Percentiles rank a stretch among this genome's conserved stretches.
Conservation (phyloP, 2,329 filamentous ascomycete genomes). For the Trichoderma sp. region DNA sequence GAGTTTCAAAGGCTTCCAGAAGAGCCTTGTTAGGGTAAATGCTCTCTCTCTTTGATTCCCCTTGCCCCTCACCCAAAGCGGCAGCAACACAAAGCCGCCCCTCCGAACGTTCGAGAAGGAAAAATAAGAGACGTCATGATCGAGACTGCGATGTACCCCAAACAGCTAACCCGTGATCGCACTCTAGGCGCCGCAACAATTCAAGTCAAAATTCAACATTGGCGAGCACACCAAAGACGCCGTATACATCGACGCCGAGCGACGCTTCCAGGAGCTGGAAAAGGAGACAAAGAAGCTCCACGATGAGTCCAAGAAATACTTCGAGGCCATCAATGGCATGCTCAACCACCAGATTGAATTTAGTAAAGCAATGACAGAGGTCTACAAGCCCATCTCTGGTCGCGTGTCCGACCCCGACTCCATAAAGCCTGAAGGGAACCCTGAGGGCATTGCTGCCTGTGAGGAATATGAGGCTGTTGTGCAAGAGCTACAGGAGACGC, state of each 20-base stretch:
- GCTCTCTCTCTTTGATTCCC: slow-evolving; percentile 44
- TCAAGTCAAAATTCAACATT: slow-evolving; percentile 92
- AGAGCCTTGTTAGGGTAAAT: slow-evolving; percentile 78
- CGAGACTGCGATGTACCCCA: background rate
- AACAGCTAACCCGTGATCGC: background rate
- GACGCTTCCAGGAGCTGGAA: slow-evolving; percentile 91
- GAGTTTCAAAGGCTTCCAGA: slow-evolving; percentile 97
- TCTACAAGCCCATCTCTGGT: slow-evolving; percentile 98
- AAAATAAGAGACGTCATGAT: background rate
- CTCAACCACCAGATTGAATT: slow-evolving; percentile 97
- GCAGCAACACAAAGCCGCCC: slow-evolving; percentile 23
- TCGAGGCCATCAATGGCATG: slow-evolving; percentile 98
- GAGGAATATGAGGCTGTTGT: slow-evolving; percentile 95
- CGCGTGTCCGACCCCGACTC: slow-evolving; percentile 91
- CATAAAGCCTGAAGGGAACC: slow-evolving; percentile 78
- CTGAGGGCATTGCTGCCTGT: slow-evolving; percentile 90
- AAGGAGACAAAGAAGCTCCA: slow-evolving; percentile 95
- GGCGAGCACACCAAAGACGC: slow-evolving; percentile 94
- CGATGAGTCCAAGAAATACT: slow-evolving; percentile 97
- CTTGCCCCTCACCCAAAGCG: slow-evolving; percentile 35
- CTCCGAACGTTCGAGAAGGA: slow-evolving; percentile 12
- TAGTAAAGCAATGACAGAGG: slow-evolving; percentile 90
- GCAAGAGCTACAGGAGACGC: slow-evolving; percentile 81
- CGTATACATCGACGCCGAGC: slow-evolving; percentile 91
- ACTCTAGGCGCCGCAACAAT: slow-evolving; percentile 76